These are phyloP conservation scores for Knoxdaviesia capensis DNA, from an alignment of 2,329 filamentous ascomycete genomes.

Conservation along the genomic window DNA sequence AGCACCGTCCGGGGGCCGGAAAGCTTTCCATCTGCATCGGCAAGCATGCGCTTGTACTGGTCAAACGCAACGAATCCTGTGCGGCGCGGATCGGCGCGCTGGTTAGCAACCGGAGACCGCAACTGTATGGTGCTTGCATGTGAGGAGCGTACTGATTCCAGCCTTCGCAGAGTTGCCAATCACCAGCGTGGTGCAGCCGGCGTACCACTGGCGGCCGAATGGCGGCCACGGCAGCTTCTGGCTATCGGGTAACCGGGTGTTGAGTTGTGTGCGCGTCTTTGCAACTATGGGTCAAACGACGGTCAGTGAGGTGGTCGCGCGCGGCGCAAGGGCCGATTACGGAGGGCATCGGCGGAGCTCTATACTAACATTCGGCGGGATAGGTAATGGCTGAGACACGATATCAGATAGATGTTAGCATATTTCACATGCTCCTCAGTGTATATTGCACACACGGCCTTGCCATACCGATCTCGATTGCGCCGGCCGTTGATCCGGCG, in stretches of 20 bases:
- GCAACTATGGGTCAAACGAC: constrained; percentile 37
- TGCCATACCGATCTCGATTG: constrained; percentile 63
- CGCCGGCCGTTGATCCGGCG: constrained; percentile 82
- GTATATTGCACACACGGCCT: neutral
- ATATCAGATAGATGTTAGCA: neutral
- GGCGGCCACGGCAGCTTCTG: constrained; percentile 89
- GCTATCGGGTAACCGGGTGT: constrained; percentile 57
- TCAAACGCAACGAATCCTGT: constrained; percentile 87
- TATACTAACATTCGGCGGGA: constrained; percentile 63
- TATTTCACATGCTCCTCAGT: neutral
- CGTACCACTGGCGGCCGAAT: constrained; percentile 91
- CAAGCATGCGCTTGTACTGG: constrained; percentile 68
- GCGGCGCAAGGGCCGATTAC: constrained; percentile 1
- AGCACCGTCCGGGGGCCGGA: constrained; percentile 80
- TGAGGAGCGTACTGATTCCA: constrained; percentile 52
- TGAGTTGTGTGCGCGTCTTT: constrained; percentile 88
- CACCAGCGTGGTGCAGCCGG: constrained; percentile 89
- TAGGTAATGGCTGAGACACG: constrained; percentile 55
- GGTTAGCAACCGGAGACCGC: neutral
- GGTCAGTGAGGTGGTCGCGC: constrained; percentile 3
- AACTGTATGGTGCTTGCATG: too few species aligned
- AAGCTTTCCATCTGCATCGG: constrained; percentile 70
- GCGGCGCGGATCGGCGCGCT: neutral
- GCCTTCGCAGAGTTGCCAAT: constrained; percentile 95
- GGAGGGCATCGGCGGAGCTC: constrained; percentile 1